Percentiles rank a stretch among this genome's conserved stretches.
Conservation (phyloP, 2,329 filamentous ascomycete species). For the Verticillium klebahnii region DNA sequence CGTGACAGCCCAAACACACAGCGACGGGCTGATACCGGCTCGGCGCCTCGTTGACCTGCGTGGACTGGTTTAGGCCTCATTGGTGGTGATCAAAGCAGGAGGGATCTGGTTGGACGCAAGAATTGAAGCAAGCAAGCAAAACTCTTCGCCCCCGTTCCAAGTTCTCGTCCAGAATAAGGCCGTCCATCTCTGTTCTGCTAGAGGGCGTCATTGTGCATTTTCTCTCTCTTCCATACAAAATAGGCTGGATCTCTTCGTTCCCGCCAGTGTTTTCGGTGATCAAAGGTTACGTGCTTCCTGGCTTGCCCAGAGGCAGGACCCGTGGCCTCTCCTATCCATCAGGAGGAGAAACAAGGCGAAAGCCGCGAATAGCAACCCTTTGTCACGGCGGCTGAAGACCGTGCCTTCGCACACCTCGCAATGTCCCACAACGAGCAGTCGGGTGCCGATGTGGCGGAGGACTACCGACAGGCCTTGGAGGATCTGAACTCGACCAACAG, state of each 20-base stretch:
- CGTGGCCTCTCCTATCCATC: neutral
- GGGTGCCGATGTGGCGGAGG: slow-evolving; percentile 84
- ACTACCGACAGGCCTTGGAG: slow-evolving; percentile 90
- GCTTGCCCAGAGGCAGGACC: neutral
- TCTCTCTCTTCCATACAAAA: neutral
- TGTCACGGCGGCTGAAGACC: neutral
- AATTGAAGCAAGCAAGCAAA: slow-evolving; percentile 4
- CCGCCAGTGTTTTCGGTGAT: neutral
- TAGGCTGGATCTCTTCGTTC: neutral
- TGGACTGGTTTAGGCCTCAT: slow-evolving; percentile 11
- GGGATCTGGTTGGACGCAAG: slow-evolving; percentile 1
- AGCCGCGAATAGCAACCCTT: neutral
- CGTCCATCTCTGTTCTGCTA: neutral
- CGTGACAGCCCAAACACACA: neutral
- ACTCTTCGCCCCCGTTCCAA: neutral
- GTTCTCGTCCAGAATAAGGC: neutral
- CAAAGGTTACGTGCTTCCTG: neutral
- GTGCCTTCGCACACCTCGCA: neutral
- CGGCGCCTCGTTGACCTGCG: slow-evolving; percentile 8
- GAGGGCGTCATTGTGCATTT: neutral
- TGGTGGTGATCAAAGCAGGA: neutral
- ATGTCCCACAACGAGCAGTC: slow-evolving; percentile 46
- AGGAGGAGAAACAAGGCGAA: neutral
- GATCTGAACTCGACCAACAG: slow-evolving; percentile 88
- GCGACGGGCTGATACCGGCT: slow-evolving; percentile 7